A percentile compares a stretch with the other conserved stretches of the same genome.
These are phyloP conservation scores for Ettlia oleoabundans DNA, from an alignment of 139 green algal species.

Conservation along the genomic window DNA sequence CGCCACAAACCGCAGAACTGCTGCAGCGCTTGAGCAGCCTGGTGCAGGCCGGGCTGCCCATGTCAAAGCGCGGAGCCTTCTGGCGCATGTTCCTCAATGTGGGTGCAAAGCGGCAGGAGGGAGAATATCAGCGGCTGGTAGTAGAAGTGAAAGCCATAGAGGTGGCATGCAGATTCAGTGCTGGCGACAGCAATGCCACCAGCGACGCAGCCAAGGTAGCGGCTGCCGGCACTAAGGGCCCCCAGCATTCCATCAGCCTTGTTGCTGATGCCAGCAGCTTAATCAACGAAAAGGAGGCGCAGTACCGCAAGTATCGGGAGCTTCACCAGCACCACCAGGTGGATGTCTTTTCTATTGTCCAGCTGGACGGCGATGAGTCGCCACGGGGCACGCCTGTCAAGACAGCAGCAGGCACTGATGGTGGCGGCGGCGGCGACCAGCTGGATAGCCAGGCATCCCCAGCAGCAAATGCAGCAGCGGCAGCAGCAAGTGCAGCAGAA, in stretches of 20 bases:
- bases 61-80: constrained; percentile 49
- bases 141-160: constrained; percentile 5
- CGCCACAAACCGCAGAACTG: constrained; percentile 2
- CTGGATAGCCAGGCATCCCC: background rate
- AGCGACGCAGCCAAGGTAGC: background rate
- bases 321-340: background rate
- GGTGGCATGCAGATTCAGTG: background rate
- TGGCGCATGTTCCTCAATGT: constrained; percentile 71
- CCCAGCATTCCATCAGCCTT: background rate
- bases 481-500: background rate
- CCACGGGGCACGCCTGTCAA: background rate
- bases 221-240: background rate
- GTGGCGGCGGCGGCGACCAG: background rate
- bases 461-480: constrained; percentile 5
- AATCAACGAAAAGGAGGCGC: background rate
- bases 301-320: background rate
- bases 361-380: background rate
- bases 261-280: background rate
- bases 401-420: background rate
- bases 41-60: constrained; percentile 62
- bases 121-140: constrained; percentile 64
- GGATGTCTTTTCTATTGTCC: background rate
- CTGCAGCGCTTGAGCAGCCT: constrained; percentile 54
- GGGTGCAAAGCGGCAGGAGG: constrained; percentile 35
- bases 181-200: background rate